Conservation (phyloP, 306 rosid genomes). For the Quercus gilva region DNA sequence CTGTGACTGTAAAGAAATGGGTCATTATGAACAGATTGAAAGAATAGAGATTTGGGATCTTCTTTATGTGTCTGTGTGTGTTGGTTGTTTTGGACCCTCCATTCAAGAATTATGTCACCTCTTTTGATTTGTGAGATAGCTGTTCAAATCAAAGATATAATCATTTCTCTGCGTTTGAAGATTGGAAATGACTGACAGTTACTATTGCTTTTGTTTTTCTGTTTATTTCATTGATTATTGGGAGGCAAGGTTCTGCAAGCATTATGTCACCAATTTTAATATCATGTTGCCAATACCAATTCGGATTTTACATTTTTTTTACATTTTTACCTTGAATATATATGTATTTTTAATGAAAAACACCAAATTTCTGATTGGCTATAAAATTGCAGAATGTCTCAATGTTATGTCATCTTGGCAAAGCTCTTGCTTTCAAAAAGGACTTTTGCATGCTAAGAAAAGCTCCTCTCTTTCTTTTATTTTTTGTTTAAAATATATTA, state of each 20-base stretch:
- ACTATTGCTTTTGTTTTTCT: background rate
- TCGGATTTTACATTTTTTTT: no score
- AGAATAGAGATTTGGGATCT: constrained; percentile 27
- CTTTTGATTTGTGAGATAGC: constrained; percentile 13
- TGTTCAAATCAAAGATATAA: constrained; percentile 2
- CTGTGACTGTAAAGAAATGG: constrained; percentile 54
- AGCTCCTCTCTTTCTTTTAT: background rate
- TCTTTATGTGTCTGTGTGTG: constrained; percentile 21
- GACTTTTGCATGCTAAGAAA: constrained; percentile 22
- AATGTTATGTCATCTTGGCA: constrained; percentile 17
- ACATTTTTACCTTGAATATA: background rate
- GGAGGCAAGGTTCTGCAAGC: no score
- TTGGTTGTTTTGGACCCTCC: constrained; percentile 20
- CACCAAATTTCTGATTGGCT: background rate
- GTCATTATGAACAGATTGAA: constrained; percentile 47
- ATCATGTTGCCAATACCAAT: no score
- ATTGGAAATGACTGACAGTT: constrained; percentile 25
- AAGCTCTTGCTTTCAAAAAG: constrained; percentile 15
- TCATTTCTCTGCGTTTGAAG: background rate
- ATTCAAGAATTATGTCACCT: constrained; percentile 25
- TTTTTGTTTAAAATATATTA: background rate
- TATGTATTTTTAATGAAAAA: background rate
- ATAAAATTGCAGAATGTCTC: background rate
- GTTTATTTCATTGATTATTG: background rate
- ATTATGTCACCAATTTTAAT: no score